A percentile compares a stretch with the other conserved stretches of the same genome.
Conservation (phyloP, 768 basidiomycete genomes). For the Lentinula detonsa region DNA sequence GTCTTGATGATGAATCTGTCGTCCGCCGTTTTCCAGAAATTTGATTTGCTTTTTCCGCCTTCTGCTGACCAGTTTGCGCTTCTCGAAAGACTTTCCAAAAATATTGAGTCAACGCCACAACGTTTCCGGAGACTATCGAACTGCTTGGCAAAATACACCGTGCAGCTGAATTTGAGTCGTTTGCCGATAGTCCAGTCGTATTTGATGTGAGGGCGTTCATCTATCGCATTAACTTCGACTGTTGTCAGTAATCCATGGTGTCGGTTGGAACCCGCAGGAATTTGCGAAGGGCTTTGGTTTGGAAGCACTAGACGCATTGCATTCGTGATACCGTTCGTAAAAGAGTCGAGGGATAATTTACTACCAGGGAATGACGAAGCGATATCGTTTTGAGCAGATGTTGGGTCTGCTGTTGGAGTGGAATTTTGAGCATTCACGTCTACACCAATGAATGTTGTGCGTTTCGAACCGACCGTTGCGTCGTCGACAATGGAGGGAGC, state of each 20-base stretch:
- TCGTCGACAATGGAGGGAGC: not conserved
- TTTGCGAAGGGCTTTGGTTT: constrained; percentile 22
- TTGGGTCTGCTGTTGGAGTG: not conserved
- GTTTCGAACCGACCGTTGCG: not conserved
- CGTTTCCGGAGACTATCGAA: constrained; percentile 62
- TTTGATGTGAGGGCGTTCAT: constrained; percentile 77
- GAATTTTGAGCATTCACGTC: not conserved
- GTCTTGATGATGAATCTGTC: constrained; percentile 82
- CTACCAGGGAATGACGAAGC: constrained; percentile 13
- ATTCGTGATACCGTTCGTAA: constrained; percentile 47
- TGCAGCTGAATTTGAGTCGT: constrained; percentile 71
- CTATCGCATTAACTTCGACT: constrained; percentile 37
- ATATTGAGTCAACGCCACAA: constrained; percentile 60
- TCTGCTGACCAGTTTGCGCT: constrained; percentile 68
- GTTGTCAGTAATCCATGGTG: constrained; percentile 46
- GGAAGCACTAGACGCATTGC: constrained; percentile 55
- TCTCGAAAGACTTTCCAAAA: constrained; percentile 52
- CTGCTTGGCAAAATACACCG: constrained; percentile 77
- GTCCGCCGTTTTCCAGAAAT: constrained; percentile 80
- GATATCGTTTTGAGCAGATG: constrained; percentile 5
- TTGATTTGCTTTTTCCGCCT: constrained; percentile 75
- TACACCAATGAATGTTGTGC: not conserved
- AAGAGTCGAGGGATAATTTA: constrained; percentile 36
- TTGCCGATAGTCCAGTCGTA: constrained; percentile 78
- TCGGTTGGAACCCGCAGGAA: constrained; percentile 29